Percentiles rank a stretch among this genome's conserved stretches.
phyloP scores from a whole-genome alignment of 176 grass and related monocot species.

The Phoenix roebelenii region DNA sequence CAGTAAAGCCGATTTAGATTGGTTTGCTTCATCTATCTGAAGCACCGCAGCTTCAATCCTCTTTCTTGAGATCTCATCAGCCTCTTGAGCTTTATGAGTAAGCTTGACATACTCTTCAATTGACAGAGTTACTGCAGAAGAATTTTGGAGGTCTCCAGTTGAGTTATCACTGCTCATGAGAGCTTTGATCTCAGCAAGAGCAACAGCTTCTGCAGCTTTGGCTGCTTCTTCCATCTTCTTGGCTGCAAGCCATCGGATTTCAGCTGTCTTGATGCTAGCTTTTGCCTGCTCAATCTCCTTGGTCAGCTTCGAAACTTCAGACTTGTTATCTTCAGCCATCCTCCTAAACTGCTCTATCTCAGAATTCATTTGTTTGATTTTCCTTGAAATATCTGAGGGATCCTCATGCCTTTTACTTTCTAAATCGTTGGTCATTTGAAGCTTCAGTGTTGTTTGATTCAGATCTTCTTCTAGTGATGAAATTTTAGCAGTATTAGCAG shows the following conservation, averaged over 20 bases:
- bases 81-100: conserved; percentile 44
- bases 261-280: conserved; percentile 50
- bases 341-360: conserved; percentile 55
- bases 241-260: conserved; percentile 55
- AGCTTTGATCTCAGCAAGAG: conserved; percentile 73
- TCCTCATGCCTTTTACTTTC: conserved; percentile 37
- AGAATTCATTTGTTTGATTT: conserved; percentile 63
- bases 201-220: conserved; percentile 60
- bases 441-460: conserved; percentile 37
- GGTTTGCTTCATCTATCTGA: conserved; percentile 46
- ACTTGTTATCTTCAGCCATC: conserved; percentile 53
- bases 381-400: conserved; percentile 29
- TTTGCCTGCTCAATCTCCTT: conserved; percentile 76
- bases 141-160: conserved; percentile 13
- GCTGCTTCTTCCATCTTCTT: conserved; percentile 92
- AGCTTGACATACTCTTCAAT: conserved; percentile 56
- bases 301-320: conserved; percentile 37
- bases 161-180: conserved; percentile 47
- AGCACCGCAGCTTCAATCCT: conserved; percentile 48
- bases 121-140: conserved; percentile 39
- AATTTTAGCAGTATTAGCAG: conserved; percentile 32
- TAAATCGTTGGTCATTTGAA: conserved; percentile 35
- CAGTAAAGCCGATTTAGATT: conserved; percentile 31
- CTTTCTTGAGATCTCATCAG: conserved; percentile 50
- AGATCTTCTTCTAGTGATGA: conserved; percentile 58